A percentile compares a stretch with the other conserved stretches of the same genome.
Conservation (phyloP, 2,329 filamentous ascomycete species). For the Cadophora malorum region DNA sequence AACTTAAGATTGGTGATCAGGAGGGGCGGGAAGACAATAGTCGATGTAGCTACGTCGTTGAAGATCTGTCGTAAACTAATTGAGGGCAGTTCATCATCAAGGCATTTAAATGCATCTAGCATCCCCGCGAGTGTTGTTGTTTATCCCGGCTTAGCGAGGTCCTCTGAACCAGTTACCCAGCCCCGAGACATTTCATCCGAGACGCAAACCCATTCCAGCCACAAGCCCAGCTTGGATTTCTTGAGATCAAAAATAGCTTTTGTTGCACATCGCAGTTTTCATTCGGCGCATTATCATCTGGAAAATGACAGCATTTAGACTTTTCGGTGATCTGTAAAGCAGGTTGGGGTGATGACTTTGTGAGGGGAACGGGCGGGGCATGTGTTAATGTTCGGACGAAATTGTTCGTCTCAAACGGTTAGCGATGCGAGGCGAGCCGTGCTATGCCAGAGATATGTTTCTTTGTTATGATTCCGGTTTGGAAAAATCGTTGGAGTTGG, state of each 20-base stretch:
- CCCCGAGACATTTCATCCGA: not conserved
- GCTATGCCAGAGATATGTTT: not conserved
- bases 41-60: no score
- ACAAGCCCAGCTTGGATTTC: not conserved
- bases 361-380: not conserved
- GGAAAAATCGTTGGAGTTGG: not conserved
- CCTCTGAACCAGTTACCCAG: not conserved
- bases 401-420: not conserved
- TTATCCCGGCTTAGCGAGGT: not conserved
- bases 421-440: conserved; percentile 10
- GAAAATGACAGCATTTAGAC: conserved; percentile 10
- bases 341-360: not conserved
- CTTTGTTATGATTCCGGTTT: conserved; percentile 1
- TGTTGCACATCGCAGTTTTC: conserved; percentile 13
- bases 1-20: not conserved
- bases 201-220: not conserved
- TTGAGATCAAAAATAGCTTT: not conserved
- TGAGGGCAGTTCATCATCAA: not conserved
- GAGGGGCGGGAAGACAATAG: no score
- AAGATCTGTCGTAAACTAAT: not conserved
- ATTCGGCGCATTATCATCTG: conserved; percentile 15
- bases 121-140: not conserved
- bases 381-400: conserved; percentile 11
- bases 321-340: not conserved
- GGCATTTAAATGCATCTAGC: not conserved